Base-by-base conservation (phyloP, 495 filamentous ascomycete species). In the Aspergillus taichungensis region DNA sequence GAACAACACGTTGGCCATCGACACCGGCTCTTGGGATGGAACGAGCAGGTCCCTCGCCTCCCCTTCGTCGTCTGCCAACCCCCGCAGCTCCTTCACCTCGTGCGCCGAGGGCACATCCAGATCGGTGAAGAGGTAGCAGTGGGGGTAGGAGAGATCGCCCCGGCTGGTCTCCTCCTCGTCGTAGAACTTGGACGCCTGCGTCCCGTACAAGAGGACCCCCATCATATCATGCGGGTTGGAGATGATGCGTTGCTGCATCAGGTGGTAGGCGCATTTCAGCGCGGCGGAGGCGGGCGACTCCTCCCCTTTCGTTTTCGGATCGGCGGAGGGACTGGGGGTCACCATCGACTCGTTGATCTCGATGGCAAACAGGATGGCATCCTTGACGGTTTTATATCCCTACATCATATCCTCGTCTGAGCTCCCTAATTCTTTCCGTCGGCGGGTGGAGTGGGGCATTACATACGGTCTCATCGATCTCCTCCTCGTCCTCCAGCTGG, bases 211-310 rank as follows among this genome's bases (percentile, higher is more conserved):
- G n/a, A 99, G 61, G 7, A 99, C 83, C 3, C 91, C 91, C 71
- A 99, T 95, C 91, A 96, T 94, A 53, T 97, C 92, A 57, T 82
- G 87, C 0, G 94, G 94, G 50, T 90, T 90, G 3, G 89, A 89
- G 56, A 99, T 96, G 54, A 99, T 96, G 46, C 94, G 83, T 65
- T 95, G 91, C 66, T 96, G 90, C 84, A 97, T 95, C 43, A 99
- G 74, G 43, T 85, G 77, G 54, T 95, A 94, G 42, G 94, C 91
- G 57, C 89, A 95, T 71, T 94, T 94, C 24, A 99, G 72, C 6
- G 94, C 90, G 12, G 94, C 90, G 2, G 80, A 75, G 1, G 82
- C 69, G 1, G 90, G 79, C 13, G 80, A 82, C 52, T 88, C 85
- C 47, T 69, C 78, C 35, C 81, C 75, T 39, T 76, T 72, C 61